Evolutionary conservation across 331 rosid species (phyloP).

Genomic region (Prunus yedoensis): DNA sequence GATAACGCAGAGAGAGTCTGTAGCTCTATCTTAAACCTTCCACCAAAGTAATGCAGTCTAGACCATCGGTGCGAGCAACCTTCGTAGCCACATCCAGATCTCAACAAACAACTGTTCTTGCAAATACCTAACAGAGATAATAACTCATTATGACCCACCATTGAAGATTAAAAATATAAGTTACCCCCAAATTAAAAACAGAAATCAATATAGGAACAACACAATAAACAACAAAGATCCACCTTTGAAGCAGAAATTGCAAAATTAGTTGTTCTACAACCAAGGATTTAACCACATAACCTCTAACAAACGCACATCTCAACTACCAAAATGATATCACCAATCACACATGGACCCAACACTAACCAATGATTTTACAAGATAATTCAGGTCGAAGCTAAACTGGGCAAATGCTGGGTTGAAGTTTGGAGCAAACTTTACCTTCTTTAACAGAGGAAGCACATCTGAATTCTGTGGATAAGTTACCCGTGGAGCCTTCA

Average conservation of each 20-base stretch:
- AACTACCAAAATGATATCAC: background rate
- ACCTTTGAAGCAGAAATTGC: background rate
- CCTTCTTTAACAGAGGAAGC: conserved; percentile 77
- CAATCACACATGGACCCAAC: conserved; percentile 1
- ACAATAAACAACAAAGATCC: background rate
- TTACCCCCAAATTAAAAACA: background rate
- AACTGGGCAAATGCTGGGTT: conserved; percentile 85
- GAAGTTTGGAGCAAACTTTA: conserved; percentile 52
- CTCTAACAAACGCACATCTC: background rate
- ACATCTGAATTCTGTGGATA: conserved; percentile 94
- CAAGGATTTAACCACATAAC: background rate
- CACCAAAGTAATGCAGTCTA: conserved; percentile 91
- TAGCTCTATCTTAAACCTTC: conserved; percentile 49
- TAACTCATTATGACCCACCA: background rate
- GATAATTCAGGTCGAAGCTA: conserved; percentile 33
- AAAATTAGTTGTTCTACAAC: background rate
- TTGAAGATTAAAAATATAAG: conserved; percentile 6
- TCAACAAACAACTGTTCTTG: conserved; percentile 91
- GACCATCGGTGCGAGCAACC: conserved; percentile 82
- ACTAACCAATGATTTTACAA: conserved; percentile 5
- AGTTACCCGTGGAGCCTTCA: conserved; percentile 61
- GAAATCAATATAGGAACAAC: background rate
- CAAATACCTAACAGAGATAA: conserved; percentile 61
- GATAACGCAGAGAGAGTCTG: conserved; percentile 15
- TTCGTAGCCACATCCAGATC: conserved; percentile 92